Conservation (phyloP, 2,329 filamentous ascomycete genomes). For the Aspergillus caelatus region DNA sequence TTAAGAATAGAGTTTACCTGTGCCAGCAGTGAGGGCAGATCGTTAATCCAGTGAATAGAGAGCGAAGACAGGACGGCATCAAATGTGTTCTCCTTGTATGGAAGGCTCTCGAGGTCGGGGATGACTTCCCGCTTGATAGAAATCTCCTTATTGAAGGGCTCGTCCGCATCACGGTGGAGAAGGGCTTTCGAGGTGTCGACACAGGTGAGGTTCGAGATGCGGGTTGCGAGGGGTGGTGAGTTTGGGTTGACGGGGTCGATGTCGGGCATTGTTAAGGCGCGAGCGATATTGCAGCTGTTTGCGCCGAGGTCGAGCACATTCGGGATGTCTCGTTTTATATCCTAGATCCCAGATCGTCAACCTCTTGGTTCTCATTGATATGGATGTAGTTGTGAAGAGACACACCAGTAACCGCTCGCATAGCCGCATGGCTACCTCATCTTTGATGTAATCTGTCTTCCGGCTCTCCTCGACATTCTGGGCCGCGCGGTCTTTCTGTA, state of each 20-base stretch:
- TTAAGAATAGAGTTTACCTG: constrained; percentile 87
- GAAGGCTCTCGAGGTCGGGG: constrained; percentile 67
- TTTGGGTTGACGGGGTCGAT: constrained; percentile 58
- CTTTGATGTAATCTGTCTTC: constrained; percentile 86
- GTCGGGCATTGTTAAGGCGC: constrained; percentile 72
- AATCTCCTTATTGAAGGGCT: constrained; percentile 71
- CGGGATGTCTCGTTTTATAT: constrained; percentile 87
- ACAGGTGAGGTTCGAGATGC: constrained; percentile 74
- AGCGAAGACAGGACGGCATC: constrained; percentile 88
- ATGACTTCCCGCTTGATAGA: constrained; percentile 75
- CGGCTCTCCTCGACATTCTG: constrained; percentile 70
- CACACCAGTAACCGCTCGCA: constrained; percentile 80
- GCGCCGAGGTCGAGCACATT: constrained; percentile 89
- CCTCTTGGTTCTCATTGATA: not conserved
- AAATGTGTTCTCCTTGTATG: constrained; percentile 75
- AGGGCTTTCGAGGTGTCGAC: constrained; percentile 78
- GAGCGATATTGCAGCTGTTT: constrained; percentile 92
- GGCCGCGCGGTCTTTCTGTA: constrained; percentile 88
- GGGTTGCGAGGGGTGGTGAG: constrained; percentile 63
- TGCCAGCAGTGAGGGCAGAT: constrained; percentile 80
- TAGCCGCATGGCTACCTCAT: constrained; percentile 83
- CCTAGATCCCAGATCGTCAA: constrained; percentile 52
- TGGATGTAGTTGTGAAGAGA: not conserved
- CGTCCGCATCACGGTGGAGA: constrained; percentile 73
- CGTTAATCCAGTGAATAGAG: constrained; percentile 96